Percentiles rank a stretch among this genome's conserved stretches.
Conservation (phyloP, 306 rosid species). For the Luffa acutangula region DNA sequence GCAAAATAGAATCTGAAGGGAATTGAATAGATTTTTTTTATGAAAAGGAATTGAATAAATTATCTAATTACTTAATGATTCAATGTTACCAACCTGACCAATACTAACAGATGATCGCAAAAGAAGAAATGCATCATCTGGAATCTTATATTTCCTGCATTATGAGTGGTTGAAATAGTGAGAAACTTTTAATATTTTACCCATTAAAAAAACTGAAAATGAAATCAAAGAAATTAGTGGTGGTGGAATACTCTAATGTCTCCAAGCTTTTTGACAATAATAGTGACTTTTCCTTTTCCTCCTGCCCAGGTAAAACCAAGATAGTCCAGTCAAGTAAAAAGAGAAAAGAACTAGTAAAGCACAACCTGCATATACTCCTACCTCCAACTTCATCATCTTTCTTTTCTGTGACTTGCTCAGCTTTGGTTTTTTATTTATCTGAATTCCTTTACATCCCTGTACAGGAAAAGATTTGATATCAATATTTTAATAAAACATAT, state of each 20-base stretch:
- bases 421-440: conserved; percentile 31
- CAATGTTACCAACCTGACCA: conserved; percentile 50
- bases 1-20: background rate
- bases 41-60: background rate
- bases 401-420: conserved; percentile 62
- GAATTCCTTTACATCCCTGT: conserved; percentile 27
- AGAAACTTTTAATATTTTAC: background rate
- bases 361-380: conserved; percentile 14
- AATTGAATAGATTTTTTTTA: background rate
- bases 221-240: background rate
- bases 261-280: conserved; percentile 45
- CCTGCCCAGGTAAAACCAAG: conserved; percentile 31
- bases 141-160: conserved; percentile 57
- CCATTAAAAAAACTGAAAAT: background rate
- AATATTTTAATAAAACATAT: background rate
- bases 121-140: conserved; percentile 62
- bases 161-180: background rate
- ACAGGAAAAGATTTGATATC: conserved; percentile 6
- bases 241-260: conserved; percentile 46
- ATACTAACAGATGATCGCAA: conserved; percentile 50
- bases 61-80: background rate
- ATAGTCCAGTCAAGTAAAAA: conserved; percentile 10
- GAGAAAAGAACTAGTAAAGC: conserved; percentile 8
- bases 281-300: conserved; percentile 49
- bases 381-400: conserved; percentile 72